These are phyloP conservation scores for Glutinoglossum americanum DNA, from an alignment of 495 filamentous ascomycete species.

Conservation along the genomic window DNA sequence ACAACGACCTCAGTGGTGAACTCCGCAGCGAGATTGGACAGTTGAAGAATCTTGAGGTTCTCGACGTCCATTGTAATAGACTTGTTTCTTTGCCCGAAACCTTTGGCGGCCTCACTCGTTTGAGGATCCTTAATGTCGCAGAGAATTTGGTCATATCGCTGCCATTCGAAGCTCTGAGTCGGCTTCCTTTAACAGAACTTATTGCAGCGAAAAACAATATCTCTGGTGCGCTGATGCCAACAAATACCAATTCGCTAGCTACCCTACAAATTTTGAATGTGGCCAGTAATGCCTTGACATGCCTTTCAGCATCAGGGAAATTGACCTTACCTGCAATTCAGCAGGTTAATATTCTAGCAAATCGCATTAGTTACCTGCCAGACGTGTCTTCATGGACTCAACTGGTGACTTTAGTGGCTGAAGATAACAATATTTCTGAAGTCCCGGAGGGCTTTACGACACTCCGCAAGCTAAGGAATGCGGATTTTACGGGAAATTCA, in stretches of 20 bases:
- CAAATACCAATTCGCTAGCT: conserved; percentile 30
- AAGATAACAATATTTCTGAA: conserved; percentile 54
- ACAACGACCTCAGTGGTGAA: conserved; percentile 49
- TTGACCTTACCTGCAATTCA: conserved; percentile 52
- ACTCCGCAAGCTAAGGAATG: conserved; percentile 42
- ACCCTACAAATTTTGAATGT: conserved; percentile 55
- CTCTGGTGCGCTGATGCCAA: conserved; percentile 44
- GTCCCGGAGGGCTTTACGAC: conserved; percentile 53
- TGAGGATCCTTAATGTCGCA: conserved; percentile 55
- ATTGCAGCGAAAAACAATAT: conserved; percentile 62
- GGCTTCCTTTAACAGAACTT: conserved; percentile 51
- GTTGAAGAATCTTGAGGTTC: conserved; percentile 45
- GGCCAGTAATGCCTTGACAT: conserved; percentile 47
- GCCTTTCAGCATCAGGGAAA: conserved; percentile 24
- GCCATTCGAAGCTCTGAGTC: conserved; percentile 42
- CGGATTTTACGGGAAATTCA: conserved; percentile 69
- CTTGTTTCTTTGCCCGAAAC: conserved; percentile 52
- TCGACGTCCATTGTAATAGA: conserved; percentile 66
- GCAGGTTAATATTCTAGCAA: conserved; percentile 49
- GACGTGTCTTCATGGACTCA: conserved; percentile 47
- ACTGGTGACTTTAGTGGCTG: conserved; percentile 49
- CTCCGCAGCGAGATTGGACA: conserved; percentile 34
- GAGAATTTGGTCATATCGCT: conserved; percentile 51
- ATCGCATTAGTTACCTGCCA: conserved; percentile 52
- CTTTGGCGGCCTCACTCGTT: conserved; percentile 36